These are phyloP conservation scores for Penicillium griseofulvum DNA, from an alignment of 2,329 filamentous ascomycete genomes.

Conservation along the genomic window DNA sequence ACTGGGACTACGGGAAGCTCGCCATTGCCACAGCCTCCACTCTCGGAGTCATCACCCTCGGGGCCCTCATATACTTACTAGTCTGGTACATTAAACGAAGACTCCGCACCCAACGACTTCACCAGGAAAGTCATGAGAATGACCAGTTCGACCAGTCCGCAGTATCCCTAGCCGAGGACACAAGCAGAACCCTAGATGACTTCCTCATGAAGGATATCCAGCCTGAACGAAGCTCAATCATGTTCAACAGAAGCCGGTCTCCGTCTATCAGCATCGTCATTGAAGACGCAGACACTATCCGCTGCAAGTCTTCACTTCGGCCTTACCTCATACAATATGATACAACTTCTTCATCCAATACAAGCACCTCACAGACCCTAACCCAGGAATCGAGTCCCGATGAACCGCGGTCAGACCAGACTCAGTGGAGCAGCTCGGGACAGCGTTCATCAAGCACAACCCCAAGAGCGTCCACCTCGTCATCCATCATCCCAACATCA, in stretches of 20 bases:
- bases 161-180: constrained; percentile 20
- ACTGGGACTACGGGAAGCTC: constrained; percentile 22
- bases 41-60: constrained; percentile 19
- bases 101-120: constrained; percentile 15
- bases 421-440: neutral
- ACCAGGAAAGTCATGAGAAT: constrained; percentile 8
- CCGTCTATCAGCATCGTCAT: constrained; percentile 23
- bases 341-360: neutral
- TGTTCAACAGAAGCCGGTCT: constrained; percentile 29
- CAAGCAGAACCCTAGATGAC: constrained; percentile 15
- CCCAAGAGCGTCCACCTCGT: constrained; percentile 1
- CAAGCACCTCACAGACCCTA: constrained; percentile 3
- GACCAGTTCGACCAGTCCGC: constrained; percentile 19
- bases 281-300: constrained; percentile 7
- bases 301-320: neutral
- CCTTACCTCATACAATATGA: constrained; percentile 6
- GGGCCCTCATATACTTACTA: constrained; percentile 22
- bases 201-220: constrained; percentile 19
- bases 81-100: constrained; percentile 22
- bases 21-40: constrained; percentile 30
- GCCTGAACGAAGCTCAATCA: constrained; percentile 27
- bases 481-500: neutral
- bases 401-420: neutral
- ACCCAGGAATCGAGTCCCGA: constrained; percentile 2
- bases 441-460: constrained; percentile 5